Evolutionary conservation across 2,329 filamentous ascomycete genomes (phyloP), one percentile per base, ranked within the genome.

Genomic region (Pyricularia grisea): DNA sequence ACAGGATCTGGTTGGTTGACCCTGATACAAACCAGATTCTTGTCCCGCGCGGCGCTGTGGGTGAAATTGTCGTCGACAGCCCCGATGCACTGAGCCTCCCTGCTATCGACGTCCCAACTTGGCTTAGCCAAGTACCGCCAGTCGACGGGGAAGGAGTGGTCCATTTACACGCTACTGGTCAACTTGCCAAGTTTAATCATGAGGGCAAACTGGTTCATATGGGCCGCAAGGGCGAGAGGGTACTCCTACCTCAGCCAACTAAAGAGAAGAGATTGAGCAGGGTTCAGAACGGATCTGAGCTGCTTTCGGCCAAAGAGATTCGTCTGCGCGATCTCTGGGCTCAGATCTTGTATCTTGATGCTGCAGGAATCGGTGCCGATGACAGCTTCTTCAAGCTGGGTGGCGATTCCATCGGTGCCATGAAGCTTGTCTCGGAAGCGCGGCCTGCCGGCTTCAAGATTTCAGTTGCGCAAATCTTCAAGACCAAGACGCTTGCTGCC

Each of bases 311-410:
- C 5, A 74, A 71, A 70, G 71, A 74, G 55, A 31, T 58, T 30
- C 70, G 72, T 5, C 67, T 79, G 11, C 74, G 73, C 27, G 60
- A 69, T 23, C 71, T 78, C 27, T 83, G 82, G 81, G 74, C 75
- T 4, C 72, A 75, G 0, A 72, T 80, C 0, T 74, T 84, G 2
- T 72, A 73, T 2, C 71, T 80, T 3, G 72, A 74, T 2, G 70
- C 75, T 20, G 72, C 77, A 1, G 70, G 73, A 3, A 80, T 84
- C 30, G 77, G 78, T 1, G 71, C 77, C 1, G 78, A 81, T 3
- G 79, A 83, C 71, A 82, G 80, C 73, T 85, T 85, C 73, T 83
- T 85, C 75, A 76, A 76, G 0, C 77, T 83, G 0, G 83, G 83
- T 7, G 83, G 83, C 25, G 81, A 84, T 72, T 84, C 83, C 0